A percentile compares a stretch with the other conserved stretches of the same genome.
Conservation (phyloP, 345 rosid genomes). For the Salix viminalis region DNA sequence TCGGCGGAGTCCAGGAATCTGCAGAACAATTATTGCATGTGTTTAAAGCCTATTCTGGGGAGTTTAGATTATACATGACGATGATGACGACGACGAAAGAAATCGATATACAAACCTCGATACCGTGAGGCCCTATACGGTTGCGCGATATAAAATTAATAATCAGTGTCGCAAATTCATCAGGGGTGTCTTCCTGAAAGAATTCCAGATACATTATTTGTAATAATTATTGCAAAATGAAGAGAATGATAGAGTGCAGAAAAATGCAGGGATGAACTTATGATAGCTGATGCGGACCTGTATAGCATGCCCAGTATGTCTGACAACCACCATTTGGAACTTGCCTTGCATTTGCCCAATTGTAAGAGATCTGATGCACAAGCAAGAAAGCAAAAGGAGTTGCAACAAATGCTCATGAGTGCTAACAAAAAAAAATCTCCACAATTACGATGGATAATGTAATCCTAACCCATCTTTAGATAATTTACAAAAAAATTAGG, state of each 20-base stretch:
- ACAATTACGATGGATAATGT: background rate
- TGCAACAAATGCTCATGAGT: background rate
- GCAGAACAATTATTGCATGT: conserved; percentile 14
- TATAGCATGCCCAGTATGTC: conserved; percentile 95
- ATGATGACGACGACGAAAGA: background rate
- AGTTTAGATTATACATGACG: background rate
- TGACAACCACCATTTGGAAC: conserved; percentile 92
- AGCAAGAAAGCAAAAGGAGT: background rate
- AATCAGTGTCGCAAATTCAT: conserved; percentile 68
- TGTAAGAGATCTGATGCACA: conserved; percentile 63
- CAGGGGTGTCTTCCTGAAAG: conserved; percentile 84
- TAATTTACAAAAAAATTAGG: background rate
- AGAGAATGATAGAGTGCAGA: background rate
- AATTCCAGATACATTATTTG: background rate
- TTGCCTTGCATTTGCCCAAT: conserved; percentile 99
- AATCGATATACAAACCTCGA: conserved; percentile 53
- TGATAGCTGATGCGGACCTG: conserved; percentile 49
- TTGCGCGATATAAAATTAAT: conserved; percentile 72
- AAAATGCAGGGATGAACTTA: background rate
- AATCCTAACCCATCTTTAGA: too few relatives aligned
- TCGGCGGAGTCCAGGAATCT: conserved; percentile 50
- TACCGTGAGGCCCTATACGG: conserved; percentile 74
- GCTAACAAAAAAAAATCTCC: background rate
- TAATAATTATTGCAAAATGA: background rate
- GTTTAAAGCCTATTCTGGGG: background rate